A percentile compares a stretch with the other conserved stretches of the same genome.
These are phyloP conservation scores for Eragrostis curvula DNA, from an alignment of 176 grass and related monocot species.

Conservation along the genomic window DNA sequence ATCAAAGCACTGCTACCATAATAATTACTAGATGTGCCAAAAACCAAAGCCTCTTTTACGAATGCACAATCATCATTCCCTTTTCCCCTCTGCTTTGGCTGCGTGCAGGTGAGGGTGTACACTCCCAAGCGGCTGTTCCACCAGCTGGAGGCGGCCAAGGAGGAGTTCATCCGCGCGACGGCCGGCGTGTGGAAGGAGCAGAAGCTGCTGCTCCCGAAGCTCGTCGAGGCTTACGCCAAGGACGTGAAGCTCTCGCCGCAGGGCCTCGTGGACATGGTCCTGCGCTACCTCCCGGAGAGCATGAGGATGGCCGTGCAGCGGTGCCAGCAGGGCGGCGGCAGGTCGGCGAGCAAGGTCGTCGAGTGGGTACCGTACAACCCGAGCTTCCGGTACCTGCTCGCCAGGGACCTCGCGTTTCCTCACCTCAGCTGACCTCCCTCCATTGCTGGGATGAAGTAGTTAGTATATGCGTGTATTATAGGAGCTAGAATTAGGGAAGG, in stretches of 20 bases:
- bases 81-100: conserved; percentile 12
- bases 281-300: conserved; percentile 80
- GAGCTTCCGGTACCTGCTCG: conserved; percentile 78
- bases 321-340: conserved; percentile 62
- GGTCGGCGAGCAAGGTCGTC: conserved; percentile 73
- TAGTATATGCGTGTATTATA: conserved; percentile 48
- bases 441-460: neutral
- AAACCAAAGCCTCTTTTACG: conserved; percentile 32
- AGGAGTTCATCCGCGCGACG: conserved; percentile 90
- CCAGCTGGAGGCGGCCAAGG: conserved; percentile 85
- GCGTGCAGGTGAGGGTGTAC: conserved; percentile 77
- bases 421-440: conserved; percentile 61
- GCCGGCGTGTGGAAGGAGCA: conserved; percentile 88
- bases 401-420: conserved; percentile 82
- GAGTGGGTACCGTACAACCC: conserved; percentile 90
- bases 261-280: conserved; percentile 83
- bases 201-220: conserved; percentile 84
- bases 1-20: conserved; percentile 40
- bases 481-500: conserved; percentile 8
- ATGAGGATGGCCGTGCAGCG: conserved; percentile 83
- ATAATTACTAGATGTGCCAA: conserved; percentile 46
- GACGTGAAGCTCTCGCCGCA: conserved; percentile 78
- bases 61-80: conserved; percentile 20
- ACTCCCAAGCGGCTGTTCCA: conserved; percentile 74
- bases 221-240: conserved; percentile 79